Evolutionary conservation across 805 yeast genomes (phyloP).

Genomic region (Pichia paraexigua): DNA sequence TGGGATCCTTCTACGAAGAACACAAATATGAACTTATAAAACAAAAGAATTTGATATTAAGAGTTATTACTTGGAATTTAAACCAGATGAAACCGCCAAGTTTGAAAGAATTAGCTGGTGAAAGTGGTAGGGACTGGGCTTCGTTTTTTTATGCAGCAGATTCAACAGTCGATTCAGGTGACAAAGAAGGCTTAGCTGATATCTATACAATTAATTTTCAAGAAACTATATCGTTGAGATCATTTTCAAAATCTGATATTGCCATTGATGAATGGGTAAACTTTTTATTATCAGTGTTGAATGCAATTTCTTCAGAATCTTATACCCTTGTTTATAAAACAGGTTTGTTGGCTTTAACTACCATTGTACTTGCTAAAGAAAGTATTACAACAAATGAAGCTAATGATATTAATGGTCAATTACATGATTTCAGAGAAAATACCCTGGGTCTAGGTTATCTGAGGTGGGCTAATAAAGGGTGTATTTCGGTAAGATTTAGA

Average conservation of each 20-base stretch:
- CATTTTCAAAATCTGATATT: conserved; percentile 31
- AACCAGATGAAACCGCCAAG: conserved; percentile 18
- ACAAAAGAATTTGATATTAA: conserved; percentile 12
- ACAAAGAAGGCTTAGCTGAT: conserved; percentile 19
- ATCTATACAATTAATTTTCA: conserved; percentile 40
- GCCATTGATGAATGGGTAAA: conserved; percentile 30
- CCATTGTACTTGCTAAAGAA: conserved; percentile 33
- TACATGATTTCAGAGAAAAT: conserved; percentile 32
- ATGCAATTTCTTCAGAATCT: conserved; percentile 8
- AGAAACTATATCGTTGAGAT: conserved; percentile 43
- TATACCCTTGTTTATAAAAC: conserved; percentile 34
- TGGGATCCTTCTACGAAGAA: conserved; percentile 9
- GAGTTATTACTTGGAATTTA: conserved; percentile 35
- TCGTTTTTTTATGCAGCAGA: conserved; percentile 9
- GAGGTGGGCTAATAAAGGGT: conserved; percentile 60
- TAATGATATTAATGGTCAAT: conserved; percentile 25
- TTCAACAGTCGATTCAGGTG: background rate
- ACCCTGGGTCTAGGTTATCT: conserved; percentile 52
- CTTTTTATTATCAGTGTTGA: conserved; percentile 18
- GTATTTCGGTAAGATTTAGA: conserved; percentile 37
- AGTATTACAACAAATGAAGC: conserved; percentile 12
- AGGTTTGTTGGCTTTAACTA: conserved; percentile 46
- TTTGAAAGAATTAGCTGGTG: conserved; percentile 3
- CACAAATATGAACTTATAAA: background rate
- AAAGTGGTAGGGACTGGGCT: conserved; percentile 9